These are phyloP conservation scores for Pyrus betulifolia DNA, from an alignment of 306 rosid species.

Conservation along the genomic window DNA sequence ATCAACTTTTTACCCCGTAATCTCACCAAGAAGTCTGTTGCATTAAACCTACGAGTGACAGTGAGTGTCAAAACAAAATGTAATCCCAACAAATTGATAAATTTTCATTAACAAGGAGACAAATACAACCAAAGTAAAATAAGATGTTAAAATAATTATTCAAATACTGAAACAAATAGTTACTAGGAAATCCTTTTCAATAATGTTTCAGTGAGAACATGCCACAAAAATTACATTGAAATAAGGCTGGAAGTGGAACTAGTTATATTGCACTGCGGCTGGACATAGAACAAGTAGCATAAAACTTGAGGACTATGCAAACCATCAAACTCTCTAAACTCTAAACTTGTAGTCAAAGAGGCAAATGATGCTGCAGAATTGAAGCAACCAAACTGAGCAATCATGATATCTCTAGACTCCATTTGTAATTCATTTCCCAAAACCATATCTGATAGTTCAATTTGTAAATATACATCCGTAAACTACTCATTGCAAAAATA, in stretches of 20 bases:
- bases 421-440: neutral
- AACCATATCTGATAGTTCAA: neutral
- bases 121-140: neutral
- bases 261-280: neutral
- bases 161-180: conserved; percentile 3
- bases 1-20: conserved; percentile 69
- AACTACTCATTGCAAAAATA: neutral
- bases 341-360: neutral
- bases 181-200: conserved; percentile 7
- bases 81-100: conserved; percentile 8
- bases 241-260: neutral
- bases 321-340: neutral
- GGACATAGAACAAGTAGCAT: neutral
- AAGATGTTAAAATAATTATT: neutral
- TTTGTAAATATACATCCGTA: neutral
- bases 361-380: neutral
- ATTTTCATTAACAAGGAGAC: neutral
- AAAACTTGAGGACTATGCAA: neutral
- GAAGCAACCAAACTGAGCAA: neutral
- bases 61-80: conserved; percentile 11
- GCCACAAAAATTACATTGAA: neutral
- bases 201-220: neutral
- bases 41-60: conserved; percentile 66
- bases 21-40: conserved; percentile 77
- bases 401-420: neutral